These are phyloP conservation scores for Plectranthus barbatus DNA, from an alignment of 257 asterid genomes.

Conservation along the genomic window DNA sequence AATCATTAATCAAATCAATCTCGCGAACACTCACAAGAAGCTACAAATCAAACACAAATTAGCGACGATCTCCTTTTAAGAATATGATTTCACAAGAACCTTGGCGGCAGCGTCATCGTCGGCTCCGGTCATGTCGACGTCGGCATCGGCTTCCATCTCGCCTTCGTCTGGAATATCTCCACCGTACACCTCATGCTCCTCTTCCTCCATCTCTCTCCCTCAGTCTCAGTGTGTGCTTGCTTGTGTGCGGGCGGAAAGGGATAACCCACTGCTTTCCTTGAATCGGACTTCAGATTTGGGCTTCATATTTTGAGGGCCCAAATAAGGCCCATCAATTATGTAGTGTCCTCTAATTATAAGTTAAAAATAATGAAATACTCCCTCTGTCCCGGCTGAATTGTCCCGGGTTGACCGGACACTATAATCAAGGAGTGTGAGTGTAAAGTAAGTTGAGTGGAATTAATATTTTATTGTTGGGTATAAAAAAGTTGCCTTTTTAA, in stretches of 20 bases:
- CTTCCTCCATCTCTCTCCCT: slow-evolving; percentile 46
- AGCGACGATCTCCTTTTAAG: background rate
- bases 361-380: no score
- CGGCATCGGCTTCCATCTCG: slow-evolving; percentile 54
- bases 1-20: slow-evolving; percentile 13
- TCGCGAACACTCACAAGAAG: background rate
- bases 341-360: background rate
- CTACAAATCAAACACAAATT: background rate
- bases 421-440: no score
- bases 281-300: background rate
- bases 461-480: no score
- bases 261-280: background rate
- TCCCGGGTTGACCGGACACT: no score
- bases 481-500: no score
- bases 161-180: slow-evolving; percentile 56
- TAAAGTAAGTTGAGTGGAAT: no score
- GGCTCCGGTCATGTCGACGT: slow-evolving; percentile 45
- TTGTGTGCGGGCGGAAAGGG: slow-evolving; percentile 7
- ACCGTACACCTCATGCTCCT: slow-evolving; percentile 67
- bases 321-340: background rate
- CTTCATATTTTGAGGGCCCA: background rate
- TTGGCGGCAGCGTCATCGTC: slow-evolving; percentile 52
- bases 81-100: slow-evolving; percentile 14
- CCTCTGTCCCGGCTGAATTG: no score
- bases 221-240: background rate